Percentiles rank a stretch among this genome's conserved stretches.
Evolutionary conservation across 768 basidiomycete species (phyloP).

Genomic region (Trametes punicea): DNA sequence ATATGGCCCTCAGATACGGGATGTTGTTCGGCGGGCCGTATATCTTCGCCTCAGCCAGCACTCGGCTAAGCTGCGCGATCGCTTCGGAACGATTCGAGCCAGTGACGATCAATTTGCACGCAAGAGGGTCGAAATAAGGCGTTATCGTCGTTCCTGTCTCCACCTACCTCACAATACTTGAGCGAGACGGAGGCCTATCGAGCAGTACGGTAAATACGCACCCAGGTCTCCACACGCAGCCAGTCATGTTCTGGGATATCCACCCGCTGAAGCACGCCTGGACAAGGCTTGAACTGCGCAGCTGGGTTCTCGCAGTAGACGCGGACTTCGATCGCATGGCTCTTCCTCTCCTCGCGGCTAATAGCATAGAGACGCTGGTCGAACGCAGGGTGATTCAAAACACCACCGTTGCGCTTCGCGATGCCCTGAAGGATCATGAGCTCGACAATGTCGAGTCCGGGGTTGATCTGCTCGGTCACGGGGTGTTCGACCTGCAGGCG

Average conservation of each 20-base stretch:
- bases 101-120: slow-evolving; percentile 58
- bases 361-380: slow-evolving; percentile 38
- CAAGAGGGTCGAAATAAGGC: slow-evolving; percentile 54
- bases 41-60: slow-evolving; percentile 41
- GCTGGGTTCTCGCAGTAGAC: slow-evolving; percentile 64
- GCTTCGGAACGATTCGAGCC: slow-evolving; percentile 46
- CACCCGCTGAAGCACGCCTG: slow-evolving; percentile 61
- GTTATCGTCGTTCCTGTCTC: slow-evolving; percentile 48
- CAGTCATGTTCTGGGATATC: slow-evolving; percentile 40
- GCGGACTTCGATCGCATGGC: slow-evolving; percentile 53
- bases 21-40: slow-evolving; percentile 62
- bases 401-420: slow-evolving; percentile 30
- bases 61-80: slow-evolving; percentile 38
- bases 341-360: neutral
- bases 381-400: slow-evolving; percentile 28
- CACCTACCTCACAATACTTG: slow-evolving; percentile 7
- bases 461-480: slow-evolving; percentile 54
- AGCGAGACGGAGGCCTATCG: neutral
- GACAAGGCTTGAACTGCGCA: slow-evolving; percentile 52
- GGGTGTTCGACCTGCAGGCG: slow-evolving; percentile 68
- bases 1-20: slow-evolving; percentile 46
- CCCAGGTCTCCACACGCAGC: slow-evolving; percentile 63
- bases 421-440: slow-evolving; percentile 62
- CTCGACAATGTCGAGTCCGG: slow-evolving; percentile 57
- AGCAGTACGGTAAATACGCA: slow-evolving; percentile 26